Evolutionary conservation across 1,284 basidiomycete genomes (phyloP), one percentile per base, ranked within the genome.

Genomic region (Lignosus rhinocerotis): DNA sequence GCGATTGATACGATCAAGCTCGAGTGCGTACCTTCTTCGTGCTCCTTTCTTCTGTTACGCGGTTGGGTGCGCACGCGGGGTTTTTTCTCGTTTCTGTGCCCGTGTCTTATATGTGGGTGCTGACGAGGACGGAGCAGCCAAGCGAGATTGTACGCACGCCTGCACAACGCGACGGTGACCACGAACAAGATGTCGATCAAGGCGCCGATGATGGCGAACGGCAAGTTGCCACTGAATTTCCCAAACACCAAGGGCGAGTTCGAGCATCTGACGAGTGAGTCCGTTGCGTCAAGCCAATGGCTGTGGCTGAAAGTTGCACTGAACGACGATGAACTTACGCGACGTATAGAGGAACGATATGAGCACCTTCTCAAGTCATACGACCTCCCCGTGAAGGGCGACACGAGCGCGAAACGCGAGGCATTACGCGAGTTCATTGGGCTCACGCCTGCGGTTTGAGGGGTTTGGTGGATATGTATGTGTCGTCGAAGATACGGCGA

Each of bases 231-330:
- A 8, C 59, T 60, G 19, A 73, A 75, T 58, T 75, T 73, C 66
- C 76, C 76, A 17, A 70, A 64, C 3, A 76, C 76, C 2, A 73
- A 74, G 66, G 76, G 76, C 55, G 76, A 77, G 62, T 76, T 76
- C 55, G 75, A 76, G 58, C 73, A 76, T 56, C 64, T 77, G 31
- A 77, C 74, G 9, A 76, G 76, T 76, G 48, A 47, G 74, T 72
- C 12, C 12, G 16, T 2, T 25, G 14, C 11, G 16, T 12, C 43
- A 8, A 42, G 2, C 2, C 17, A 4, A 3, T n/a, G 8, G 41
- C 41, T 42, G 41, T 3, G n/a, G 14, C n/a, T n/a, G 41, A 21
- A n/a, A 43, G n/a, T 19, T 21, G 2, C 25, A 25, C 25, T 25
- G 25, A 6, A 12, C n/a, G 39, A 42, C 2, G 14, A n/a, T 42